Evolutionary conservation across 2,329 filamentous ascomycete species (phyloP).

Genomic region (Lizonia empirigonia): DNA sequence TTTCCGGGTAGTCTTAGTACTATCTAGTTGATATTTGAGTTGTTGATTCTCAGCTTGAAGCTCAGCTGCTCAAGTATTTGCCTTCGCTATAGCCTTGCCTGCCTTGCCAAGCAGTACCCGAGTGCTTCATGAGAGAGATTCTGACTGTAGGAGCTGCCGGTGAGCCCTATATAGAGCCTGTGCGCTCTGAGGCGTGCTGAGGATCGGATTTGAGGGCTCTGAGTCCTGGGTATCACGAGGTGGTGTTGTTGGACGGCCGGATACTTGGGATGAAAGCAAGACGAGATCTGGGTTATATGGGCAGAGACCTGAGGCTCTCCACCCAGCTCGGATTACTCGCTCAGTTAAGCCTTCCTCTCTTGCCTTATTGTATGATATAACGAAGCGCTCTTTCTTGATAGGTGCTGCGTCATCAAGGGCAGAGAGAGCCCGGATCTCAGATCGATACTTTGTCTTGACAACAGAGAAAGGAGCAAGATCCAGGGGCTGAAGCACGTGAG

Average conservation of each 20-base stretch:
- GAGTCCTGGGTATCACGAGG: neutral
- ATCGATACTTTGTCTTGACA: constrained; percentile 8
- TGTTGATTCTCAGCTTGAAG: constrained; percentile 13
- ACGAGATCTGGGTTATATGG: neutral
- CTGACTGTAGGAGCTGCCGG: neutral
- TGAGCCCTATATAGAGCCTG: constrained; percentile 11
- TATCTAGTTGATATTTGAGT: constrained; percentile 14
- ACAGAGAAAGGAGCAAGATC: constrained; percentile 14
- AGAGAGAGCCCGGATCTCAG: constrained; percentile 2
- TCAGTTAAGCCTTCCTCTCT: constrained; percentile 14
- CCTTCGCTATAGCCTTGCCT: constrained; percentile 13
- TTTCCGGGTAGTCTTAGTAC: neutral
- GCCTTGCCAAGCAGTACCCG: constrained; percentile 11
- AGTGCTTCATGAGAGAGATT: neutral
- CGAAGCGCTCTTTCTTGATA: constrained; percentile 17
- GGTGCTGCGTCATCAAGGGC: constrained; percentile 9
- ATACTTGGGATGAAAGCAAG: neutral
- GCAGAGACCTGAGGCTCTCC: neutral
- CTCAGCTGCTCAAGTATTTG: constrained; percentile 13
- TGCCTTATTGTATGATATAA: constrained; percentile 9
- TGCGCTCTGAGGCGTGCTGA: neutral
- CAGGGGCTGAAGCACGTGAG: constrained; percentile 17
- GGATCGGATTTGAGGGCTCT: neutral
- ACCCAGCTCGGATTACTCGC: neutral
- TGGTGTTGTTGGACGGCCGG: neutral